Base-by-base conservation (phyloP, 768 basidiomycete species). In the Stropharia rugosoannulata region DNA sequence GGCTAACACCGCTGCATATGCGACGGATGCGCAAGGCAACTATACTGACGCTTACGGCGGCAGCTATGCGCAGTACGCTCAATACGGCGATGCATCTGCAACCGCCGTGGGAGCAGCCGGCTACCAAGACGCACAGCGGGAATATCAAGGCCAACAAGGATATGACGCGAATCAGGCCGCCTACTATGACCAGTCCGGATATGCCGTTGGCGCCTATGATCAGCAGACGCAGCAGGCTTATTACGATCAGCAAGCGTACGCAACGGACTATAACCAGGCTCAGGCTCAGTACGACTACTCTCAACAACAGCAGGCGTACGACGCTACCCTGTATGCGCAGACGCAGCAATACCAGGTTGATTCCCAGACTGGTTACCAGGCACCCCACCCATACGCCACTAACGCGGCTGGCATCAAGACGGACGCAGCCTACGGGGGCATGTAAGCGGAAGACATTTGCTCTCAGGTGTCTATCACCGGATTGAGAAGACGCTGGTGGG, bases 21-120 rank as follows among this genome's bases (percentile, higher is more conserved):
- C 74, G 60, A 68, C 75, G 2, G 67, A 80, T 49, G 76, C 78
- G 5, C 71, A 73, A 49, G 57, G 69, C 13, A 78, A 77, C 60
- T 74, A 78, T 51, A 64, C 73, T 15, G 77, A 80, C 51, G 75
- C 73, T 0, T 80, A 79, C 60, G 75, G 29, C 29, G 29, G 74
- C 2, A 73, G 73, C 16, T 78, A 76, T 51, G 73, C 64, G 19
- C 61, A 71, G 6, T 75, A 75, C 55, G 64, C 69, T 8, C 59
- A 65, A 19, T 56, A 49, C 38, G 54, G 57, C 42, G 64, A 40
- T 36, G 59, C 9, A 32, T 32, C 47, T 50, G 59, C 68, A n/a
- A 62, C 63, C n/a, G 60, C 43, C 35, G 55, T 56, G 37, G 65
- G 51, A 16, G 62, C 57, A 7, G 65, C 61, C 8, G 57, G 55